Percentiles rank a stretch among this genome's conserved stretches.
Evolutionary conservation across 2,329 filamentous ascomycete genomes (phyloP).

Genomic region (Fusarium annulatum): DNA sequence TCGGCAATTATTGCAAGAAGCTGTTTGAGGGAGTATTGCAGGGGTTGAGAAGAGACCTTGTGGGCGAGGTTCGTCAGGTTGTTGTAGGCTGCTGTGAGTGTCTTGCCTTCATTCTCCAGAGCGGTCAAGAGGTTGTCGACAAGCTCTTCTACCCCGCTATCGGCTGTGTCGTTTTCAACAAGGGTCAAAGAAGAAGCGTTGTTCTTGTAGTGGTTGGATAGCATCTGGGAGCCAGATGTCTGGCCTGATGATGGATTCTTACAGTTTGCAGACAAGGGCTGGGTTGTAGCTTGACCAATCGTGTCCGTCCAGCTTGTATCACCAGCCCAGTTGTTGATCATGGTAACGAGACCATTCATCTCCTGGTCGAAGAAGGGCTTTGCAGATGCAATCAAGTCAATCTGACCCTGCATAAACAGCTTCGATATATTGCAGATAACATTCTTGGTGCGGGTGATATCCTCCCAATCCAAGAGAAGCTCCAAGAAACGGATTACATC

Average conservation of each 20-base stretch:
- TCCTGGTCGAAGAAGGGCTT: background rate
- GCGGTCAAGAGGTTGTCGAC: accelerated
- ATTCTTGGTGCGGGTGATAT: background rate
- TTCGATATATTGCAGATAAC: background rate
- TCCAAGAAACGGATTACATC: background rate
- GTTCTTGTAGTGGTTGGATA: background rate
- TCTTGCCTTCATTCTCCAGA: background rate
- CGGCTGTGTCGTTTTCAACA: accelerated
- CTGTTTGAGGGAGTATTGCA: background rate
- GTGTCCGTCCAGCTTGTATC: background rate
- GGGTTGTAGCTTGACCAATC: background rate
- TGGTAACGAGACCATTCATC: accelerated
- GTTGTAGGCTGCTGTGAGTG: background rate
- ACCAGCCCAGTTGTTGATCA: background rate
- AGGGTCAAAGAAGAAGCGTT: background rate
- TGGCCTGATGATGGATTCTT: background rate
- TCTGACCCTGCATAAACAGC: background rate
- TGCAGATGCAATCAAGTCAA: background rate
- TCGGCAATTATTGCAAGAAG: background rate
- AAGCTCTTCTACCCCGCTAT: background rate
- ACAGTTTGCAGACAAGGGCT: background rate
- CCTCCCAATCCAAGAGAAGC: background rate
- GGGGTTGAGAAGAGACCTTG: accelerated
- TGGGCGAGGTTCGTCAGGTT: background rate
- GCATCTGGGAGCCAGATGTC: background rate